Evolutionary conservation across 345 rosid genomes (phyloP).

Genomic region (Moricandia arvensis): DNA sequence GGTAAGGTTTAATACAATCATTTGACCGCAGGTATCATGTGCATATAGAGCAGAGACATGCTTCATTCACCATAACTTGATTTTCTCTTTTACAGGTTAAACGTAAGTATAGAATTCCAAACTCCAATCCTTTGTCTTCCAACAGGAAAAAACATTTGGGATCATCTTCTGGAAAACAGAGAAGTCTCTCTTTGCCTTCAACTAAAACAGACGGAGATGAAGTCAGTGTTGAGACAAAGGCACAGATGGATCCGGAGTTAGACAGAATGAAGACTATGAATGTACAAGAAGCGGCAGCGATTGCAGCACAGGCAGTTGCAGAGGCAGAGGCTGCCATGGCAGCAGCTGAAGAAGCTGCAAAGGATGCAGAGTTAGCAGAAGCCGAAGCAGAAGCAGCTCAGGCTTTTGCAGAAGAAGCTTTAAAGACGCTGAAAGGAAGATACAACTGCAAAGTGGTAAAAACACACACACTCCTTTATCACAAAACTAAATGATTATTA

Average conservation of each 20-base stretch:
- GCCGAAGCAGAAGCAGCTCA: conserved; percentile 92
- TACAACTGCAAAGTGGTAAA: conserved; percentile 51
- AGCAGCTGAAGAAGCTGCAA: conserved; percentile 93
- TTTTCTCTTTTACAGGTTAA: conserved; percentile 59
- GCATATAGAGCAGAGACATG: not conserved
- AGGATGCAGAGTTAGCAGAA: conserved; percentile 91
- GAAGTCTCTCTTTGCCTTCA: conserved; percentile 36
- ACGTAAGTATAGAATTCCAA: conserved; percentile 79
- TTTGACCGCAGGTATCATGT: not conserved
- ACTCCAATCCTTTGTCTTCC: conserved; percentile 40
- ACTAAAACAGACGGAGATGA: conserved; percentile 58
- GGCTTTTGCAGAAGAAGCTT: conserved; percentile 84
- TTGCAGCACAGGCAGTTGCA: conserved; percentile 89
- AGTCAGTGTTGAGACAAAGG: conserved; percentile 40
- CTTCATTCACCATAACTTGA: not conserved
- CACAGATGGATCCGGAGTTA: conserved; percentile 79
- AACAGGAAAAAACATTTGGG: conserved; percentile 52
- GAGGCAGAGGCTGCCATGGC: conserved; percentile 92
- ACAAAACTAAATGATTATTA: not conserved
- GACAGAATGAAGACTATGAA: conserved; percentile 81
- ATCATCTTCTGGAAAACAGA: conserved; percentile 45
- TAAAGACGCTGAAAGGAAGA: conserved; percentile 68
- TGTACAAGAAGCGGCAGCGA: conserved; percentile 76
- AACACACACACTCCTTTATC: not conserved
- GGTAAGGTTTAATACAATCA: conserved; percentile 44